These are phyloP conservation scores for Talaromyces ruber DNA, from an alignment of 495 filamentous ascomycete species.

Conservation along the genomic window DNA sequence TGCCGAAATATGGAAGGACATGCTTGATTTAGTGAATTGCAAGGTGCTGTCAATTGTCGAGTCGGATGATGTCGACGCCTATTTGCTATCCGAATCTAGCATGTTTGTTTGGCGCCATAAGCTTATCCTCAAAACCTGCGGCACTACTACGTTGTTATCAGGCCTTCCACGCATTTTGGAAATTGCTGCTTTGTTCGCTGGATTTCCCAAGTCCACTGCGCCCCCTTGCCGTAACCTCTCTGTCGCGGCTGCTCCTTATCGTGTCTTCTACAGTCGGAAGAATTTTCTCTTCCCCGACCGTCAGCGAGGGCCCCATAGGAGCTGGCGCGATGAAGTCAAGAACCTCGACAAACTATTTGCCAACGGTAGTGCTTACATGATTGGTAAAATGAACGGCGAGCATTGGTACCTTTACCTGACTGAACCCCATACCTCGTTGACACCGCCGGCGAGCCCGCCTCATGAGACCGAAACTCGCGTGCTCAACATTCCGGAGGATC, in stretches of 20 bases:
- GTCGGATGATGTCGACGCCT: conserved; percentile 95
- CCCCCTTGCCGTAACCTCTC: conserved; percentile 44
- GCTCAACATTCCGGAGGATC: conserved; percentile 40
- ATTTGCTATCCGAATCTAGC: conserved; percentile 96
- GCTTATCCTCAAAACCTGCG: conserved; percentile 96
- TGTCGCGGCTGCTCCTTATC: conserved; percentile 76
- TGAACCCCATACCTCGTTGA: conserved; percentile 69
- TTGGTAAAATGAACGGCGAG: conserved; percentile 99
- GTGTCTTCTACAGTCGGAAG: conserved; percentile 98
- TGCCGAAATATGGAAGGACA: conserved; percentile 82
- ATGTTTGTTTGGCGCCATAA: conserved; percentile 99
- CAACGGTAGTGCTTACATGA: conserved; percentile 96
- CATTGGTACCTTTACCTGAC: conserved; percentile 99
- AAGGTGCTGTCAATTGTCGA: conserved; percentile 92
- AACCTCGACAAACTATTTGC: conserved; percentile 84
- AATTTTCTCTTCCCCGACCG: conserved; percentile 96
- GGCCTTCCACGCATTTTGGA: conserved; percentile 84
- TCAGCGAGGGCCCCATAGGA: conserved; percentile 89
- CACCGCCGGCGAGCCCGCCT: conserved; percentile 73
- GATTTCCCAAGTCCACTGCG: conserved; percentile 63
- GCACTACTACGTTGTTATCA: conserved; percentile 87
- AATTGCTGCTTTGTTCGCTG: conserved; percentile 79
- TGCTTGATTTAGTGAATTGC: conserved; percentile 97
- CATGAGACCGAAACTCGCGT: conserved; percentile 54
- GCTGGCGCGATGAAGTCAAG: conserved; percentile 93